Conservation (phyloP, 2,329 filamentous ascomycete species). For the Cladosporium phlei region DNA sequence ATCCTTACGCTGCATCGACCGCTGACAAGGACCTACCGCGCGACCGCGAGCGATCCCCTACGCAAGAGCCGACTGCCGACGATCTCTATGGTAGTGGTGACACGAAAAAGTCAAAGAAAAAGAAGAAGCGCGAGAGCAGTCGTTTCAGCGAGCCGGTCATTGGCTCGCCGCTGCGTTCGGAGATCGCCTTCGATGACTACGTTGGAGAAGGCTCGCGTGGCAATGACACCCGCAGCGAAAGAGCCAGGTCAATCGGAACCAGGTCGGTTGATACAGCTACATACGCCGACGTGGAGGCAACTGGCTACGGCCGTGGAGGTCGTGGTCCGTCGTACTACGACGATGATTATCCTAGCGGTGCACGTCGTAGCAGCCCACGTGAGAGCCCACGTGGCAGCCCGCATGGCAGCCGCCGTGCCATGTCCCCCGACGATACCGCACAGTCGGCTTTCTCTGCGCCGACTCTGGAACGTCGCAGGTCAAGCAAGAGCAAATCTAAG, state of each 20-base stretch:
- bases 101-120: conserved; percentile 41
- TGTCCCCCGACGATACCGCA: conserved; percentile 18
- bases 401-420: conserved; percentile 15
- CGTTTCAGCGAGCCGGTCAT: conserved; percentile 38
- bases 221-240: too few species aligned
- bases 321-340: conserved; percentile 8
- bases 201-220: background rate
- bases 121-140: conserved; percentile 40
- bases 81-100: conserved; percentile 5
- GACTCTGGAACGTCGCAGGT: conserved; percentile 29
- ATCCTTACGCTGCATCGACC: background rate
- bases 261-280: too few species aligned
- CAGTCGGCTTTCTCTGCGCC: conserved; percentile 23
- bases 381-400: too few species aligned
- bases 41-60: background rate
- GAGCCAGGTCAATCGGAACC: too few species aligned
- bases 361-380: too few species aligned
- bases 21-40: background rate
- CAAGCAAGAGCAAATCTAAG: conserved; percentile 25
- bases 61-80: conserved; percentile 2
- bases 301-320: background rate
- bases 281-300: background rate
- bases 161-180: conserved; percentile 42
- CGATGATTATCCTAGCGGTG: background rate
- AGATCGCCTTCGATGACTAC: conserved; percentile 37